Evolutionary conservation across 805 yeast species (phyloP).

Genomic region (Candida odintsovae): DNA sequence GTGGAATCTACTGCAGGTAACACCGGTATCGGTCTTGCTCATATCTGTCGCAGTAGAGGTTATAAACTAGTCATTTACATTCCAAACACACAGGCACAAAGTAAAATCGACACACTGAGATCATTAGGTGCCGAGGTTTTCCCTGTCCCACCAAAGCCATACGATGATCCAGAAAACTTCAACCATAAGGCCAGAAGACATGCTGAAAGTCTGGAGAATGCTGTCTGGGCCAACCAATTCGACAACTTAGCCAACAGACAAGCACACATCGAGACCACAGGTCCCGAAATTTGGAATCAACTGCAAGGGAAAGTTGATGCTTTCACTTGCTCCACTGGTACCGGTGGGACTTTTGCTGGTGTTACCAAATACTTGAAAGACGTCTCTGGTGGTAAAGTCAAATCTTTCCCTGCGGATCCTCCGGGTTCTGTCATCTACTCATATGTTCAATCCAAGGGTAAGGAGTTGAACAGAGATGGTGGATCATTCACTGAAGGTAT

Average conservation of each 20-base stretch:
- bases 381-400: slow-evolving; percentile 53
- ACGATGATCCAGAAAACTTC: slow-evolving; percentile 75
- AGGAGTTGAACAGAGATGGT: slow-evolving; percentile 65
- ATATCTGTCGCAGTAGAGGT: slow-evolving; percentile 74
- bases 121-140: slow-evolving; percentile 80
- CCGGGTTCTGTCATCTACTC: slow-evolving; percentile 87
- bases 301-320: slow-evolving; percentile 73
- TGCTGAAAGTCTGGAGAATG: slow-evolving; percentile 69
- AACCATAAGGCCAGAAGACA: slow-evolving; percentile 84
- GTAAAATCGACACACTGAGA: slow-evolving; percentile 68
- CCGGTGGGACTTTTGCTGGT: slow-evolving; percentile 93
- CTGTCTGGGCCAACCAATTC: slow-evolving; percentile 91
- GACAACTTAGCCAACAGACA: slow-evolving; percentile 85
- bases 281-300: slow-evolving; percentile 90
- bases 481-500: slow-evolving; percentile 93
- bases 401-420: slow-evolving; percentile 80
- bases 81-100: slow-evolving; percentile 85
- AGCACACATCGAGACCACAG: slow-evolving; percentile 85
- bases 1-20: slow-evolving; percentile 95
- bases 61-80: slow-evolving; percentile 82
- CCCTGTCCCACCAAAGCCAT: slow-evolving; percentile 87
- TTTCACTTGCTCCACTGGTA: slow-evolving; percentile 87
- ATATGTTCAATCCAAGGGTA: slow-evolving; percentile 66
- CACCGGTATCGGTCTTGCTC: slow-evolving; percentile 91
- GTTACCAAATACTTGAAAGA: slow-evolving; percentile 71